These are phyloP conservation scores for Camillea tinctor DNA, from an alignment of 2,329 filamentous ascomycete genomes.

Conservation along the genomic window DNA sequence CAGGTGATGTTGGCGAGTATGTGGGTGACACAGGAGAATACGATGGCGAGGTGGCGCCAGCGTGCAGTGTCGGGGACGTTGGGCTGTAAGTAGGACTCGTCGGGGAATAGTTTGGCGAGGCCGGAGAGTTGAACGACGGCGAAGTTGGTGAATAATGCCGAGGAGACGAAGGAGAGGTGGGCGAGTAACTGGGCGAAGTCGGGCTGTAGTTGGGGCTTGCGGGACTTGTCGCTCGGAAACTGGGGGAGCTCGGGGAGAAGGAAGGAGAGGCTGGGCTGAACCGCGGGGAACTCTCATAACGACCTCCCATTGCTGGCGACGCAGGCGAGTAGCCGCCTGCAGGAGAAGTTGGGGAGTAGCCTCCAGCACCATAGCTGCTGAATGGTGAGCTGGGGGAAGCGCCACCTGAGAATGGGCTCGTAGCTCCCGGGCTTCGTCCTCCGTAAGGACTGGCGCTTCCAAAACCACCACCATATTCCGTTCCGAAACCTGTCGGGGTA, in stretches of 20 bases:
- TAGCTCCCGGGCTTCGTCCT: constrained; percentile 66
- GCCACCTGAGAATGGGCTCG: constrained; percentile 71
- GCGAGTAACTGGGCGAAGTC: constrained; percentile 64
- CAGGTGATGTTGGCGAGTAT: constrained; percentile 73
- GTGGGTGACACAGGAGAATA: constrained; percentile 72
- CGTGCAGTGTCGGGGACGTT: constrained; percentile 58
- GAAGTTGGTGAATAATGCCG: constrained; percentile 68
- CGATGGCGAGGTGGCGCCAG: constrained; percentile 52
- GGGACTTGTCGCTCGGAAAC: constrained; percentile 52
- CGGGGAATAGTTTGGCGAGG: constrained; percentile 71
- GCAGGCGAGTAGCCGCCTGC: constrained; percentile 75
- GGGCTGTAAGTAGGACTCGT: constrained; percentile 71
- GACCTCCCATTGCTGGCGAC: constrained; percentile 62
- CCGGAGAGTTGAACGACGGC: constrained; percentile 72
- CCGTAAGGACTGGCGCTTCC: constrained; percentile 64
- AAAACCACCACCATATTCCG: constrained; percentile 53
- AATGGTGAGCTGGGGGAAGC: constrained; percentile 67
- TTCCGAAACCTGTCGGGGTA: constrained; percentile 63
- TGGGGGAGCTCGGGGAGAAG: constrained; percentile 53
- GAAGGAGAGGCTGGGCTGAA: constrained; percentile 64
- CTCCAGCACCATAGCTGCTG: constrained; percentile 50
- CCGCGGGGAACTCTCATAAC: constrained; percentile 58
- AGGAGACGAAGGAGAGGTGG: constrained; percentile 57
- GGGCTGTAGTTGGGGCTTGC: constrained; percentile 63
- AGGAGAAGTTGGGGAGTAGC: constrained; percentile 77